Percentiles rank a stretch among this genome's conserved stretches.
phyloP scores from a whole-genome alignment of 805 yeast species.

The Yarrowia yakushimensis region DNA sequence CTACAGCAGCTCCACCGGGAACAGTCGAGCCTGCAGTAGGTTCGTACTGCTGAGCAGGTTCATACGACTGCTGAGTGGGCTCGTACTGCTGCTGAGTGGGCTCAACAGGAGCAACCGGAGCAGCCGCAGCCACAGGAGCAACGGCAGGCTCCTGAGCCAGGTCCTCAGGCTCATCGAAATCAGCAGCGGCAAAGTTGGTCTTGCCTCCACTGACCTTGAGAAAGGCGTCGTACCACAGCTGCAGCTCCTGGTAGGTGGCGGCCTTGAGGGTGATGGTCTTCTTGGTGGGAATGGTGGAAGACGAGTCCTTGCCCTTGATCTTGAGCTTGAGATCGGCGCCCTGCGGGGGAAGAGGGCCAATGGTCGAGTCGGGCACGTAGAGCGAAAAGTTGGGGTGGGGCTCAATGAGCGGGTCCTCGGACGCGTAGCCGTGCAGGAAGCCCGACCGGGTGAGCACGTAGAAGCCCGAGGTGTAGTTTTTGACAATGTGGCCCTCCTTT shows the following conservation, averaged over 20 bases:
- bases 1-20: constrained; percentile 12
- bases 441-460: constrained; percentile 49
- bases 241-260: constrained; percentile 44
- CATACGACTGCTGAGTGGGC: neutral
- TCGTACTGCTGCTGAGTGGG: neutral
- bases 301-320: constrained; percentile 45
- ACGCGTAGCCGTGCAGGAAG: constrained; percentile 47
- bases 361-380: constrained; percentile 47
- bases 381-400: constrained; percentile 47
- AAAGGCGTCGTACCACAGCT: constrained; percentile 46
- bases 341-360: constrained; percentile 40
- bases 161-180: constrained; percentile 2
- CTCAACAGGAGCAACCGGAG: neutral
- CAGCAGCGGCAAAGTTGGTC: constrained; percentile 14
- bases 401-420: constrained; percentile 43
- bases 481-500: constrained; percentile 45
- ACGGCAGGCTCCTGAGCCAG: neutral
- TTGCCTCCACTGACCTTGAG: constrained; percentile 26
- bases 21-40: constrained; percentile 25
- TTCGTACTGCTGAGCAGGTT: neutral
- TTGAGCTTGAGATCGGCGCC: constrained; percentile 43
- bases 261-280: constrained; percentile 45
- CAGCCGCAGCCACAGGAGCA: neutral
- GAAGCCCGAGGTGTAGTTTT: constrained; percentile 43
- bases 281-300: constrained; percentile 35